Evolutionary conservation across 208 protist genomes (phyloP).

Genomic region (Spongospora subterranea): DNA sequence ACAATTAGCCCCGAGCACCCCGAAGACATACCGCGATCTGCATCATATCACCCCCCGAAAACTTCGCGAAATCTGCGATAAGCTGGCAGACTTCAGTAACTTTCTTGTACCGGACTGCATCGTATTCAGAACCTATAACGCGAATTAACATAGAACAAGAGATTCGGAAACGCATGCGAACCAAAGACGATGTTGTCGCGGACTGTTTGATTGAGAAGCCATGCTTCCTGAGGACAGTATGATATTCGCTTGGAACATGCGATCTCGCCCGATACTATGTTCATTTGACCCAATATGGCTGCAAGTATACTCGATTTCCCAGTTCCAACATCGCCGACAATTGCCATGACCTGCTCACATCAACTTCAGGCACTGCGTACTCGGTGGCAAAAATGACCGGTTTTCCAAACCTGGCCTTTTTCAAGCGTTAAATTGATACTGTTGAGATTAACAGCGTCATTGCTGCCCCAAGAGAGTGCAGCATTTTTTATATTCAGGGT

Average conservation of each 20-base stretch:
- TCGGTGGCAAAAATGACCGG: too few species aligned
- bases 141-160: too few species aligned
- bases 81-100: conserved; percentile 59
- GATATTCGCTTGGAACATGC: conserved; percentile 63
- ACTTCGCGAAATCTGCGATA: conserved; percentile 57
- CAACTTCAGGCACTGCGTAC: too few species aligned
- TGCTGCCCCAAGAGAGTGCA: too few species aligned
- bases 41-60: conserved; percentile 68
- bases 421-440: too few species aligned
- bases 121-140: too few species aligned
- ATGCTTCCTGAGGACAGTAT: conserved; percentile 72
- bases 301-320: conserved; percentile 78
- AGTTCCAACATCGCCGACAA: conserved; percentile 66
- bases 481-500: too few species aligned
- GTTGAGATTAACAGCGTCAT: too few species aligned
- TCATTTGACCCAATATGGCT: conserved; percentile 78
- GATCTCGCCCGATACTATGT: neutral
- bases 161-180: conserved; percentile 5
- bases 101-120: conserved; percentile 34
- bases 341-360: conserved; percentile 25
- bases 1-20: too few species aligned
- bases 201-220: conserved; percentile 66
- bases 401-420: too few species aligned
- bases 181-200: conserved; percentile 69
- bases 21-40: conserved; percentile 69